Evolutionary conservation across 2,329 filamentous ascomycete genomes (phyloP).

Genomic region (Talaromyces atroroseus): DNA sequence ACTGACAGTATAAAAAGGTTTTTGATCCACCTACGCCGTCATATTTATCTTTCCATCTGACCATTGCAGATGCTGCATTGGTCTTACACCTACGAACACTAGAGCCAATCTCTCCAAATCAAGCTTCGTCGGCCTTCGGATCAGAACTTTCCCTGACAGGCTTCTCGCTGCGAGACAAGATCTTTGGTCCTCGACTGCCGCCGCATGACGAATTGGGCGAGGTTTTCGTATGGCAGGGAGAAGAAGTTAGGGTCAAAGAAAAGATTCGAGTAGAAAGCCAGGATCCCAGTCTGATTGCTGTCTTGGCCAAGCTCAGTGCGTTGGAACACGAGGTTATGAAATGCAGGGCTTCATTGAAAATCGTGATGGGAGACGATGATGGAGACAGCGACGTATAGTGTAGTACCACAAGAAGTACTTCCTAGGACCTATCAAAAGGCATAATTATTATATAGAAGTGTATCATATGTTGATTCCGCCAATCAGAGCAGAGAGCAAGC

Average conservation of each 20-base stretch:
- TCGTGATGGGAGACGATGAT: conserved; percentile 67
- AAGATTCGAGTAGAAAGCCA: conserved; percentile 85
- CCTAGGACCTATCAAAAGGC: too few species aligned
- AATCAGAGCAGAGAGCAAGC: conserved; percentile 1
- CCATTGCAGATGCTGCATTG: conserved; percentile 64
- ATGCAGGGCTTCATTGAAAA: conserved; percentile 65
- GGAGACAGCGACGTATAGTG: conserved; percentile 25
- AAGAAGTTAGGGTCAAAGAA: conserved; percentile 78
- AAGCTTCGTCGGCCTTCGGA: conserved; percentile 61
- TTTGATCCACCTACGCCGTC: conserved; percentile 60
- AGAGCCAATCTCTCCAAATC: conserved; percentile 55
- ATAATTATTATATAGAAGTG: background rate
- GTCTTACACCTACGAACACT: conserved; percentile 66
- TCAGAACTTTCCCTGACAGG: conserved; percentile 58
- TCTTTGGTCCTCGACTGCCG: conserved; percentile 49
- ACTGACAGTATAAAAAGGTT: conserved; percentile 26
- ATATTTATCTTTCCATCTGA: conserved; percentile 66
- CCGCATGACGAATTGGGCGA: conserved; percentile 77
- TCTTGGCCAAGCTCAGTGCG: conserved; percentile 76
- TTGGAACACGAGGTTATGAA: conserved; percentile 67
- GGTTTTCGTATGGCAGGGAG: conserved; percentile 63
- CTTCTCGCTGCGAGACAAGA: conserved; percentile 54
- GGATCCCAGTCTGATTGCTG: conserved; percentile 77
- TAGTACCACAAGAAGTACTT: background rate
- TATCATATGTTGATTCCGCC: conserved; percentile 1